These are phyloP conservation scores for Bryopsis sp. DNA, from an alignment of 139 green algal species.

Conservation along the genomic window DNA sequence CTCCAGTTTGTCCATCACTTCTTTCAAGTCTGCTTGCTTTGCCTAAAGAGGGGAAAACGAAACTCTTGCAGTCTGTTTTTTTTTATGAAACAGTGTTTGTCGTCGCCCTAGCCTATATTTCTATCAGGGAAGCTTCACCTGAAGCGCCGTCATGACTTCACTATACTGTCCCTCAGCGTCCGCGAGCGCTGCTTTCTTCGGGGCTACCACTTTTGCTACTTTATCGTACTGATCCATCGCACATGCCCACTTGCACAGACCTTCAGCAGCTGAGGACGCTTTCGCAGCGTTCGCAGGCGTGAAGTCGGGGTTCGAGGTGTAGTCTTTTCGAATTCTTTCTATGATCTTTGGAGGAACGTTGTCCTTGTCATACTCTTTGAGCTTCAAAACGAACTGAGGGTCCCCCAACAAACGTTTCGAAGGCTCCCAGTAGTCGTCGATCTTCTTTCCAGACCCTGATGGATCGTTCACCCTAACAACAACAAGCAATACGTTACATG, in stretches of 20 bases:
- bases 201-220: conserved; percentile 43
- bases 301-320: conserved; percentile 54
- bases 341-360: conserved; percentile 44
- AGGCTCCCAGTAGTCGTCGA: conserved; percentile 53
- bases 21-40: conserved; percentile 59
- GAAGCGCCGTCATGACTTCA: conserved; percentile 48
- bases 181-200: conserved; percentile 36
- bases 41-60: no score
- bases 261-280: conserved; percentile 54
- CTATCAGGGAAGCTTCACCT: no score
- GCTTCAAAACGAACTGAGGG: conserved; percentile 32
- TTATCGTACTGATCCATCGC: conserved; percentile 48
- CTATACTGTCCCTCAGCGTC: conserved; percentile 43
- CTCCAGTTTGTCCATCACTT: conserved; percentile 47
- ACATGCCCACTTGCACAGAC: conserved; percentile 54
- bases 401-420: conserved; percentile 39
- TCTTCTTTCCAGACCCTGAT: conserved; percentile 35
- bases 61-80: not conserved
- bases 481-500: no score
- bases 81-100: no score
- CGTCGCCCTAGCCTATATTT: no score
- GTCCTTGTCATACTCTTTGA: conserved; percentile 49
- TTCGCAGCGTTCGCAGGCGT: conserved; percentile 48
- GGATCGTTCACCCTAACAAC: conserved; percentile 21
- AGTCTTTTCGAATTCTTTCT: conserved; percentile 51